Evolutionary conservation across 345 rosid genomes (phyloP), one percentile per base, ranked within the genome.

Genomic region (Populus davidiana): DNA sequence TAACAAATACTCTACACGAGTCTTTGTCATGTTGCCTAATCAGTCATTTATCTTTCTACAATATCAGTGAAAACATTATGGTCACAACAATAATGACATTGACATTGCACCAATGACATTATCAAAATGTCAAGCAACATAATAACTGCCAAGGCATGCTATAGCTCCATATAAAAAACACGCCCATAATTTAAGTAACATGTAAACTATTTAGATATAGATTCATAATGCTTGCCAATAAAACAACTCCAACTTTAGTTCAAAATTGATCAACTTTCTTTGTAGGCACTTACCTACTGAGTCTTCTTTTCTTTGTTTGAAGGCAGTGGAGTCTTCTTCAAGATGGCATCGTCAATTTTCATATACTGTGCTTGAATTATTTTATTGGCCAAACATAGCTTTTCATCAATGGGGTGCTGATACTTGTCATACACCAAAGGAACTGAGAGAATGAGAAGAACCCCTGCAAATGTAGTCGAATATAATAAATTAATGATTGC

Each of bases 381-480:
- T 83, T 71, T 86, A 62, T 85, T 83, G 16, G 86, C 70, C 39
- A 84, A 79, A 27, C 74, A 76, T 69, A 96, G 80, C 85, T 89
- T 96, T 20, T 87, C 93, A 78, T 94, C 87, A 67, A 92, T 88
- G 73, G 78, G 95, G 79, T 81, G 89, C 77, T 86, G 92, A 86
- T 82, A 92, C 82, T 89, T 91, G 75, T 89, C 93, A 76, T 94
- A 91, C 23, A 91, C 68, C 20, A 90, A 54, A 18, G 99, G 99
- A 70, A 85, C 85, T 17, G 91, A 88, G 33, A 96, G 85, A 80
- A 91, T 83, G 35, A 96, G 89, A 83, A 94, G 90, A 82, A 89
- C 75, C 72, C 86, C 98, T 96, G 89, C 80, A 74, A 56, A 72
- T 69, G 33, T 29, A 23, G 71, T 6, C 25, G 52, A 67, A 70